phyloP scores from a whole-genome alignment of 768 basidiomycete species.

The Cubamyces lactineus region DNA sequence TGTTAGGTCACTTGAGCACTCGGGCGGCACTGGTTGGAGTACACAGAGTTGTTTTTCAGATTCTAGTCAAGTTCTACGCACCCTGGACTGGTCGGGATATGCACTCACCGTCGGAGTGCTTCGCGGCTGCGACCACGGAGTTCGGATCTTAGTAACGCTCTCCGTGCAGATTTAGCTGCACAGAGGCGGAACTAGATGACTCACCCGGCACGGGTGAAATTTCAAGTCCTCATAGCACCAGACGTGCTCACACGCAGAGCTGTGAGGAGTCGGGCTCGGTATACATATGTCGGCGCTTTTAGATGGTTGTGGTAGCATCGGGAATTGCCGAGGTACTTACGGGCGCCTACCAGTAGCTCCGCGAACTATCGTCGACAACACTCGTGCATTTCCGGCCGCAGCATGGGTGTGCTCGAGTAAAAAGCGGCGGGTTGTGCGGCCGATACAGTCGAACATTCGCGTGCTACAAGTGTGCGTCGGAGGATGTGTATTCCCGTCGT shows the following conservation, averaged over 20 bases:
- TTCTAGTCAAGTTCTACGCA: conserved; percentile 2
- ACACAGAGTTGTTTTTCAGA: not conserved
- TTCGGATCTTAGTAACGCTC: not conserved
- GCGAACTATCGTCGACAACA: not conserved
- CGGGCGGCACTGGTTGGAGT: not conserved
- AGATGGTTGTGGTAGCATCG: conserved; percentile 3
- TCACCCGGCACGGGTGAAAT: not conserved
- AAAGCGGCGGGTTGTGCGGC: too few species aligned
- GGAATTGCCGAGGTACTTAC: not conserved
- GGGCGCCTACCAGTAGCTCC: conserved; percentile 12
- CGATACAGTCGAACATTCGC: not conserved
- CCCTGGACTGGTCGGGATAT: conserved; percentile 2
- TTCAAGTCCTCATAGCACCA: not conserved
- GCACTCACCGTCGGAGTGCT: conserved; percentile 6
- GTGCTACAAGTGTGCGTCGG: not conserved
- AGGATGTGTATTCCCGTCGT: not conserved
- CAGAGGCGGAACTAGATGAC: not conserved
- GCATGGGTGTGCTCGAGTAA: too few species aligned
- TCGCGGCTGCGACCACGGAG: not conserved
- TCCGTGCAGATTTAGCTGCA: not conserved
- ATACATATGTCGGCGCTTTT: not conserved
- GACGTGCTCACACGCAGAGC: not conserved
- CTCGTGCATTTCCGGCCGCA: too few species aligned
- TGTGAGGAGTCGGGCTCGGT: not conserved
- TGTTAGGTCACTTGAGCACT: conserved; percentile 5